phyloP scores from a whole-genome alignment of 1,284 basidiomycete species.

The Microbotryum violaceum region DNA sequence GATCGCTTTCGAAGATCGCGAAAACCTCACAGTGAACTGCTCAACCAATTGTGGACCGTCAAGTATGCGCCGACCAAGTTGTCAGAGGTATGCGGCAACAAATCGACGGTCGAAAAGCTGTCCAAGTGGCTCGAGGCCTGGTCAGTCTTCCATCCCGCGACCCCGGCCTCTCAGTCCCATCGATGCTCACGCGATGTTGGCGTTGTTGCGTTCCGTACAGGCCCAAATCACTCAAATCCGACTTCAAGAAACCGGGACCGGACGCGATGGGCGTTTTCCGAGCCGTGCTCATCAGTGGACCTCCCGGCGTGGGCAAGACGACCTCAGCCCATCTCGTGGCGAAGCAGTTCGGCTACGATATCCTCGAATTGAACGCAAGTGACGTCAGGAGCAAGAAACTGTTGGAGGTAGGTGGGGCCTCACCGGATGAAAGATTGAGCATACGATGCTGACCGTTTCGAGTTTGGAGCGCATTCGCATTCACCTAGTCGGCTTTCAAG shows the following conservation, averaged over 20 bases:
- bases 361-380: conserved; percentile 93
- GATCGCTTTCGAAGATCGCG: too few relatives aligned
- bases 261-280: conserved; percentile 77
- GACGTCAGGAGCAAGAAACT: conserved; percentile 94
- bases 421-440: not conserved
- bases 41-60: conserved; percentile 79
- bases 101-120: conserved; percentile 78
- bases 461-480: not conserved
- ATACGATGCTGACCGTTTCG: not conserved
- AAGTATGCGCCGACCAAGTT: conserved; percentile 82
- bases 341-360: conserved; percentile 76
- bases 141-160: conserved; percentile 46
- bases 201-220: conserved; percentile 43
- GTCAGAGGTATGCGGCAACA: conserved; percentile 94
- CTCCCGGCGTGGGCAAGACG: conserved; percentile 96
- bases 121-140: conserved; percentile 79
- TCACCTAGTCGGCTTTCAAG: conserved; percentile 42
- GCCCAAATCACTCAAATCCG: conserved; percentile 60
- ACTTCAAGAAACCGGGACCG: conserved; percentile 92
- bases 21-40: conserved; percentile 12
- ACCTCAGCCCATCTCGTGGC: conserved; percentile 91
- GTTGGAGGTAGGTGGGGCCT: conserved; percentile 57
- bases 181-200: not conserved
- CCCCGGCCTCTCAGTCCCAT: not conserved
- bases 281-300: conserved; percentile 81